phyloP scores from a whole-genome alignment of 768 basidiomycete genomes.

The Agrocybe pediades region DNA sequence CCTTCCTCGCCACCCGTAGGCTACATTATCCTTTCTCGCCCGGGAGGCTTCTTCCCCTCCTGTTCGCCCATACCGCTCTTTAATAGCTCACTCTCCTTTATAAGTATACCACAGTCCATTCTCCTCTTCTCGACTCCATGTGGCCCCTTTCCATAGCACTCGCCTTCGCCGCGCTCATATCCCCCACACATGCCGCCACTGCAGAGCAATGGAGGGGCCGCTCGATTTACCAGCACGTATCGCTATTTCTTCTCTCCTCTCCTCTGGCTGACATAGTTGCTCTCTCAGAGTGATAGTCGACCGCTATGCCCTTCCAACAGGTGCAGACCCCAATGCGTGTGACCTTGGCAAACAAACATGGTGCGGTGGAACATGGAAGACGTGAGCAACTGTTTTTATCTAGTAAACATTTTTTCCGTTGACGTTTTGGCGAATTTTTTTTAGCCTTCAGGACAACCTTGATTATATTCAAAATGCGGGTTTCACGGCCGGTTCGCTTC shows the following conservation, averaged over 20 bases:
- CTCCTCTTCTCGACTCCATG: slow-evolving; percentile 15
- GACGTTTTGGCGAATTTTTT: slow-evolving; percentile 1
- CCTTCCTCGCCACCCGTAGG: slow-evolving; percentile 1
- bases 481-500: slow-evolving; percentile 66
- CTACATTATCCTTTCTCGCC: too few species aligned
- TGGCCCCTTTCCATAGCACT: slow-evolving; percentile 22
- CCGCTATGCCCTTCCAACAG: slow-evolving; percentile 69
- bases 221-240: slow-evolving; percentile 75
- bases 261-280: not conserved
- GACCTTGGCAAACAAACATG: slow-evolving; percentile 63
- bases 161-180: slow-evolving; percentile 16
- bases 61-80: too few species aligned
- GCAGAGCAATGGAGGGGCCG: slow-evolving; percentile 76
- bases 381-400: slow-evolving; percentile 32
- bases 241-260: not conserved
- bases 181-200: slow-evolving; percentile 53
- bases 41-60: too few species aligned
- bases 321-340: slow-evolving; percentile 54
- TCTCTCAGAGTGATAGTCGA: slow-evolving; percentile 64
- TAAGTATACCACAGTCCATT: slow-evolving; percentile 17
- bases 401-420: not conserved
- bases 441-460: slow-evolving; percentile 67
- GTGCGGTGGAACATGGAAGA: slow-evolving; percentile 89
- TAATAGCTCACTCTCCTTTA: slow-evolving; percentile 18
- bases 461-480: slow-evolving; percentile 85